Base-by-base conservation (phyloP, 2,329 filamentous ascomycete genomes). In the Aspergillus latus region DNA sequence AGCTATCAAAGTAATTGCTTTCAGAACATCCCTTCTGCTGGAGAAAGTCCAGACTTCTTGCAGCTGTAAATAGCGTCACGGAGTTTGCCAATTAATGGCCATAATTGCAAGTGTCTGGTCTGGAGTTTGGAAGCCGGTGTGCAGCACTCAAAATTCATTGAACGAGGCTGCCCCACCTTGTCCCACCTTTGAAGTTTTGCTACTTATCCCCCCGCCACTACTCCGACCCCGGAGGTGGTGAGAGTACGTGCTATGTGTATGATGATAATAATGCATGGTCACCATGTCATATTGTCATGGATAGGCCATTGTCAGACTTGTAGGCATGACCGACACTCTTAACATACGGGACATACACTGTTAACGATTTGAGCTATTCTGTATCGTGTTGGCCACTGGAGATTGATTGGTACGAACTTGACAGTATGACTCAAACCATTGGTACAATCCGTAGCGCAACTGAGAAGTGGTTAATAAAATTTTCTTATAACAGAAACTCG, bases 401-500 rank as follows among this genome's bases (percentile, higher is more conserved):
- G 8, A 11, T 13, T 5, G 13, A 37, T 49, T 49, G 21, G 30
- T 15, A 29, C 37, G 26, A 28, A 50, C 15, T 8, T 5, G 30
- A 50, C 11, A n/a, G 37, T n/a, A 50, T 50, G 48, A 50, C 34
- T 50, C 48, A 50, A 50, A 32, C 13, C 34, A 21, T 21, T 21
- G 21, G 21, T 21, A 21, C 21, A 21, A 21, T 13, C 9, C 10
- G 5, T 50, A 21, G 34, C 30, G 29, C 21, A 11, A 9, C 28
- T 32, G 40, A 29, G 15, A 37, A 13, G 29, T 37, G 29, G 30
- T 52, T 29, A 52, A 46, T 46, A 52, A 52, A 52, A 13, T 30
- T 46, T 47, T 52, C 40, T 29, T 36, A 48, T 49, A 50, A 50
- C 16, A 44, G 46, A 44, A 55, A 36, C 26, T 40, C 44, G 10